Evolutionary conservation across 805 yeast genomes (phyloP).

Genomic region (Teunomyces cretensis): DNA sequence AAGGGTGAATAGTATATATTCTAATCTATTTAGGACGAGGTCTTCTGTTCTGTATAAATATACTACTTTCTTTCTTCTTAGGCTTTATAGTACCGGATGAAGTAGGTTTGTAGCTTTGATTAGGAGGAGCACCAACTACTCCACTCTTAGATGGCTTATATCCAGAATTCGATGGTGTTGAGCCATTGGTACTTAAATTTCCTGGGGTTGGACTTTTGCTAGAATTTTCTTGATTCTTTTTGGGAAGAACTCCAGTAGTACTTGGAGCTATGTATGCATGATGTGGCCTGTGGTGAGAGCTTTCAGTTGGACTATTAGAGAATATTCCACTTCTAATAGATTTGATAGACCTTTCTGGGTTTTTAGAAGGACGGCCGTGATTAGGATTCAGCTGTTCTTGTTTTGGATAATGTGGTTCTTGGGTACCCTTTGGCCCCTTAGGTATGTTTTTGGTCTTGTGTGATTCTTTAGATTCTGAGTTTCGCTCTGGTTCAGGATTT

Average conservation of each 20-base stretch:
- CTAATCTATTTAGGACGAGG: constrained; percentile 7
- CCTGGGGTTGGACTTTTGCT: too few species aligned
- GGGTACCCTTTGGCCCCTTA: not conserved
- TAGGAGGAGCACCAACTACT: not conserved
- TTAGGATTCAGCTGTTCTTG: not conserved
- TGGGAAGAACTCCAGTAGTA: not conserved
- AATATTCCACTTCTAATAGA: not conserved
- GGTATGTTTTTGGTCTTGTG: not conserved
- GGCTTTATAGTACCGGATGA: constrained; percentile 7
- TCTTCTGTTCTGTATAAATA: constrained; percentile 15
- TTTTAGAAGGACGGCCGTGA: not conserved
- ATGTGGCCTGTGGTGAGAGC: not conserved
- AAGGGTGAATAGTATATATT: constrained; percentile 2
- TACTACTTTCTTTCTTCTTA: constrained; percentile 8
- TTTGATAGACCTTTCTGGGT: not conserved
- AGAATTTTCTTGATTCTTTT: not conserved
- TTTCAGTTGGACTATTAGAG: not conserved
- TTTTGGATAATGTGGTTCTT: not conserved
- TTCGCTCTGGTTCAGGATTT: too few species aligned
- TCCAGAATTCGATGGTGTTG: not conserved
- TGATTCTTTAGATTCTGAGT: not conserved
- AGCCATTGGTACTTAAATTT: not conserved
- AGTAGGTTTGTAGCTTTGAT: constrained; percentile 4
- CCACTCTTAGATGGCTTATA: not conserved
- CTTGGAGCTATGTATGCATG: not conserved